Evolutionary conservation across 345 rosid species (phyloP), one percentile per base, ranked within the genome.

Genomic region (Brassica carinata): DNA sequence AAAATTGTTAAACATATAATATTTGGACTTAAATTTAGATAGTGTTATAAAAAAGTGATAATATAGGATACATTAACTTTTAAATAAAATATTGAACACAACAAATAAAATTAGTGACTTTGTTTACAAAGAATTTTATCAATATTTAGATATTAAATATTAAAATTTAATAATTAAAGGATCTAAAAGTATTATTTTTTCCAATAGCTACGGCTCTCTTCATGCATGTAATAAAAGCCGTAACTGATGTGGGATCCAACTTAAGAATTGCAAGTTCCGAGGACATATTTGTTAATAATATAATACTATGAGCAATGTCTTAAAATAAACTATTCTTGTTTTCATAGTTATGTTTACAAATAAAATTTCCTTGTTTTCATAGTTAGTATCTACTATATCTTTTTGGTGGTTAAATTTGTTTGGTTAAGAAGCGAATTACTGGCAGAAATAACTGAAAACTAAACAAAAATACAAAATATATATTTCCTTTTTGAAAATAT

Each of bases 221-320:
- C 57, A 33, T 53, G 76, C 70, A 62, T 77, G 69, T 43, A 29
- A 43, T 11, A 18, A 17, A 63, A 17, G 29, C 26, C 26, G 26
- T 58, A 31, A 34, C 53, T 69, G 63, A 70, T 17, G 29, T 31
- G 26, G 71, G 23, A n/a, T 48, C 38, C 64, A 45, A 19, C 55
- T 59, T 48, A 48, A 15, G 26, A 33, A 11, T 27, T 72, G 5
- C 77, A 55, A 65, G 68, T 79, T 78, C 62, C 82, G 13, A 78
- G 30, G 36, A 57, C 26, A 5, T 18, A 31, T 69, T 64, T 55
- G 61, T 40, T 40, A 40, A 40, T 40, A 40, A 40, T 40, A 40
- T 33, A 33, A 8, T 48, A 45, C 14, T 43, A 10, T 7, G n/a
- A 43, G n/a, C 11, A 3, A 43, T 43, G 53, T 43, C 13, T 10